These are phyloP conservation scores for Batrachochytrium dendrobatidis DNA, from an alignment of 371 early-diverging fungal species.

Conservation along the genomic window DNA sequence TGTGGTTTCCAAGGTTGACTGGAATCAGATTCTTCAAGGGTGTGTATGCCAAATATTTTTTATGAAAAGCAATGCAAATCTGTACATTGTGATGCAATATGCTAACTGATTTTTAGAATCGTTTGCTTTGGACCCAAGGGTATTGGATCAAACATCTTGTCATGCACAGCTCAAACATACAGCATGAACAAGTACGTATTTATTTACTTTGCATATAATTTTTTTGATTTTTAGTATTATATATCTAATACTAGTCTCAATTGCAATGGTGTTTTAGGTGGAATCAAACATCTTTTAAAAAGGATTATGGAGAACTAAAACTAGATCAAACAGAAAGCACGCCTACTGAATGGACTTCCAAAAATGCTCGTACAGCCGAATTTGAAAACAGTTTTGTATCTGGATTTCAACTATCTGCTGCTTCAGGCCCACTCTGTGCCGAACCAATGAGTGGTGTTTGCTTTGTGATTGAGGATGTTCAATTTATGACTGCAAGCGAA, in stretches of 20 bases:
- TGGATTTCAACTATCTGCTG: constrained; percentile 91
- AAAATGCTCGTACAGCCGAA: neutral
- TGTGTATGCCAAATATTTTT: neutral
- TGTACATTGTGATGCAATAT: neutral
- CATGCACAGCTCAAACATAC: constrained; percentile 60
- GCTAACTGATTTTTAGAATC: constrained; percentile 16
- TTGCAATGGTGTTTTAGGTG: too few species aligned
- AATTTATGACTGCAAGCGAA: constrained; percentile 26
- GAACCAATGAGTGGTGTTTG: constrained; percentile 88
- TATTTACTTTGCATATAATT: too few species aligned
- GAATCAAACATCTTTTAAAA: too few species aligned
- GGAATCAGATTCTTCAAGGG: neutral
- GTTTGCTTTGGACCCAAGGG: constrained; percentile 58
- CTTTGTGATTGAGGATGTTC: constrained; percentile 74
- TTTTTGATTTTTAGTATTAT: too few species aligned
- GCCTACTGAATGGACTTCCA: neutral
- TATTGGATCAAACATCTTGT: constrained; percentile 83
- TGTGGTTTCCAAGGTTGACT: neutral
- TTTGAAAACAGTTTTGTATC: constrained; percentile 52
- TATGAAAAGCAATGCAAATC: neutral
- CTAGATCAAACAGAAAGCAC: too few species aligned
- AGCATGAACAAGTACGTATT: constrained; percentile 12
- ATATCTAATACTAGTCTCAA: too few species aligned
- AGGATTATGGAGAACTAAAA: too few species aligned
- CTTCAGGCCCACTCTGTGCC: constrained; percentile 85